Percentiles rank a stretch among this genome's conserved stretches.
Conservation (phyloP, 2,329 filamentous ascomycete species). For the Sphaerostilbella broomeana region DNA sequence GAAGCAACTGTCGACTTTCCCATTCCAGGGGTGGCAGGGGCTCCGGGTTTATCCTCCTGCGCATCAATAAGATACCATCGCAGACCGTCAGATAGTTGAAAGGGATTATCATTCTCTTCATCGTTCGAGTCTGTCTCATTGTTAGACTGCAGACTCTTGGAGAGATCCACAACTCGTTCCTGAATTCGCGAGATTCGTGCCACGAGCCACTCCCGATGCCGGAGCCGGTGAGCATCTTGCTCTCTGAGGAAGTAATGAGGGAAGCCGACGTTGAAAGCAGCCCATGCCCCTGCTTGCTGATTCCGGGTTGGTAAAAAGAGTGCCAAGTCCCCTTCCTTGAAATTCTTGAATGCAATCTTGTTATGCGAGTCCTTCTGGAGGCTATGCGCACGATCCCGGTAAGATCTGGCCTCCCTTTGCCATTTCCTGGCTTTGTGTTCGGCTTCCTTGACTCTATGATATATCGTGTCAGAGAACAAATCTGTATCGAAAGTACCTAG, state of each 20-base stretch:
- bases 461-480: conserved; percentile 74
- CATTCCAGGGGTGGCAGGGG: conserved; percentile 85
- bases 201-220: conserved; percentile 88
- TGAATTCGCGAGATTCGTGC: conserved; percentile 87
- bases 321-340: conserved; percentile 93
- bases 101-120: conserved; percentile 90
- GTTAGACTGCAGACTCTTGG: conserved; percentile 58
- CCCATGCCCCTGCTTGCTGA: conserved; percentile 91
- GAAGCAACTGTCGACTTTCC: conserved; percentile 88
- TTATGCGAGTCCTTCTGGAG: conserved; percentile 82
- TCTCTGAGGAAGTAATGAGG: conserved; percentile 96
- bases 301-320: conserved; percentile 92
- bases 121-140: conserved; percentile 48
- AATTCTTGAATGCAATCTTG: conserved; percentile 92
- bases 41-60: conserved; percentile 82
- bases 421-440: conserved; percentile 91
- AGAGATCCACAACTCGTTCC: conserved; percentile 87
- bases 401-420: conserved; percentile 79
- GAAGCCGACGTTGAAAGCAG: conserved; percentile 95
- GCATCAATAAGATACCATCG: conserved; percentile 97
- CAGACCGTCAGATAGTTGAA: conserved; percentile 88
- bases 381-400: conserved; percentile 78
- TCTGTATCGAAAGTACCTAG: conserved; percentile 78
- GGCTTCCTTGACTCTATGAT: conserved; percentile 85
- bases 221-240: conserved; percentile 79